These are phyloP conservation scores for Terfezia boudieri DNA, from an alignment of 495 filamentous ascomycete genomes.

Conservation along the genomic window DNA sequence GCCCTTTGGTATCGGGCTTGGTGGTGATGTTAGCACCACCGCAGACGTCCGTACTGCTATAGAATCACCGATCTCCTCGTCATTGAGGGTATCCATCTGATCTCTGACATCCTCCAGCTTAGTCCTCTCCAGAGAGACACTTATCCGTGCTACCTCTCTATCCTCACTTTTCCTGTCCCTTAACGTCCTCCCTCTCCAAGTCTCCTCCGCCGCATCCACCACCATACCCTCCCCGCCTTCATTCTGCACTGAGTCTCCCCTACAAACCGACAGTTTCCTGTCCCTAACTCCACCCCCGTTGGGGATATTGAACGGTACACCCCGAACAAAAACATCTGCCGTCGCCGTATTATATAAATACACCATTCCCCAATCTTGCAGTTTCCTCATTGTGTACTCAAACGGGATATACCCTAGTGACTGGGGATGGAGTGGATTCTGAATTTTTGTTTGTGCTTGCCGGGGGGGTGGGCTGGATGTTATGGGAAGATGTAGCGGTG, in stretches of 20 bases:
- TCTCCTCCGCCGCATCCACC: no score
- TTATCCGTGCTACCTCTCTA: not conserved
- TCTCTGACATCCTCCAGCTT: not conserved
- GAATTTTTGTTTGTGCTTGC: no score
- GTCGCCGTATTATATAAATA: conserved; percentile 7
- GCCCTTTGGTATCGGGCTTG: not conserved
- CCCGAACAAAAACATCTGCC: conserved; percentile 9
- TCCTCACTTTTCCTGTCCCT: not conserved
- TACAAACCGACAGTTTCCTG: conserved; percentile 1
- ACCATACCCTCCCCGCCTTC: no score
- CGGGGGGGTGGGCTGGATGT: no score
- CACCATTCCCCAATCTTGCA: conserved; percentile 7
- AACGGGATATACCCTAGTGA: no score
- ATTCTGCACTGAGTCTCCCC: no score
- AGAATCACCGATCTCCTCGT: not conserved
- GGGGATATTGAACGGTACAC: no score
- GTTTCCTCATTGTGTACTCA: conserved; percentile 1
- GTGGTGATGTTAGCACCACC: not conserved
- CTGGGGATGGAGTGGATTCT: no score
- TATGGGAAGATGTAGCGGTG: no score
- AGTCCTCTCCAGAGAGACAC: conserved; percentile 3
- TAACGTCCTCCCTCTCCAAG: not conserved
- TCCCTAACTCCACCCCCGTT: no score
- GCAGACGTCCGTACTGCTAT: conserved; percentile 2
- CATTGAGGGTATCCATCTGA: conserved; percentile 4